A percentile compares a stretch with the other conserved stretches of the same genome.
phyloP scores from a whole-genome alignment of 345 rosid genomes.

The Arabis hirsuta region DNA sequence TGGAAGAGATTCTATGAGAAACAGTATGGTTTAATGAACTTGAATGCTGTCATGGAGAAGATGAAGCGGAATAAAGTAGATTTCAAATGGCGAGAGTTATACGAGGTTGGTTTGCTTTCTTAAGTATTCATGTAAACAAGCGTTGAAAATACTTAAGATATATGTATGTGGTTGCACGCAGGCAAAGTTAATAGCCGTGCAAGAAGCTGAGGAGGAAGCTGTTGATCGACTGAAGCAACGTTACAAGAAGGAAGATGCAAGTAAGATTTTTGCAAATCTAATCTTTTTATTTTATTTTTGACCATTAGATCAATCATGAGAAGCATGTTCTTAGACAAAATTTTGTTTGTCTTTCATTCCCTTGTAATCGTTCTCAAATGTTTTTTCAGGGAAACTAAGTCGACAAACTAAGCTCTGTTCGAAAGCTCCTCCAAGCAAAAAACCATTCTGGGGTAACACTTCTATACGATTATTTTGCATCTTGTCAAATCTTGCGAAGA shows the following conservation, averaged over 20 bases:
- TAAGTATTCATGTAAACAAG: slow-evolving; percentile 1
- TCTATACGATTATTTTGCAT: slow-evolving; percentile 1
- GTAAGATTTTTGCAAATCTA: slow-evolving; percentile 51
- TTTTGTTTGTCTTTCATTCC: slow-evolving; percentile 21
- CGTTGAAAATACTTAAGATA: slow-evolving; percentile 11
- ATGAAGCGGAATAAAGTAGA: slow-evolving; percentile 61
- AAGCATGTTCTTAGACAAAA: slow-evolving; percentile 12
- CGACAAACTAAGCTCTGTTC: slow-evolving; percentile 75
- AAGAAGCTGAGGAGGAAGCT: slow-evolving; percentile 54
- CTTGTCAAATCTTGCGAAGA: slow-evolving; percentile 19
- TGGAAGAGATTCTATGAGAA: slow-evolving; percentile 79
- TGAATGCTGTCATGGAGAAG: slow-evolving; percentile 51
- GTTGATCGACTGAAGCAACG: slow-evolving; percentile 58
- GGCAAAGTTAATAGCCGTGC: slow-evolving; percentile 62
- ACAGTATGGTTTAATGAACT: slow-evolving; percentile 54
- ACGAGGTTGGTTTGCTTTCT: slow-evolving; percentile 55
- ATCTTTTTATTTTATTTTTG: neutral
- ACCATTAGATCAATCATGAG: neutral
- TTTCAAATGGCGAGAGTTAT: slow-evolving; percentile 68
- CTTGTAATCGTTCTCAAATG: slow-evolving; percentile 19
- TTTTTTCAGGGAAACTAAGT: slow-evolving; percentile 69
- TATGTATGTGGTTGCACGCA: slow-evolving; percentile 34
- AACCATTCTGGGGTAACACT: slow-evolving; percentile 64
- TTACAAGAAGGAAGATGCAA: slow-evolving; percentile 72
- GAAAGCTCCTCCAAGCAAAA: slow-evolving; percentile 81